Evolutionary conservation across 371 early-diverging fungal genomes (phyloP).

Genomic region (Rhizopus delemar): DNA sequence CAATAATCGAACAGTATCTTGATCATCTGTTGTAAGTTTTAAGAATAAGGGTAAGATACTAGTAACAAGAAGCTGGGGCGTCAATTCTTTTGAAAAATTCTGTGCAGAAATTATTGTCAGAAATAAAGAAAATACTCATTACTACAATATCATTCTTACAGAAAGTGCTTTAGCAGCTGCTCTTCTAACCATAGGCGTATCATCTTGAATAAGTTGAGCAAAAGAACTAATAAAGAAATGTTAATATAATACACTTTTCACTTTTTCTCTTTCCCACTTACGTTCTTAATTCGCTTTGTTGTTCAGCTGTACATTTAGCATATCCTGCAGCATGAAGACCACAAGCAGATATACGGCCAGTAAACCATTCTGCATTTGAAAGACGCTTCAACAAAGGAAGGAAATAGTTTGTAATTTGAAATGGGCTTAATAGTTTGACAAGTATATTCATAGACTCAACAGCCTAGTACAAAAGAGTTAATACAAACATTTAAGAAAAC

Average conservation of each 20-base stretch:
- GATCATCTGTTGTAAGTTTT: conserved; percentile 82
- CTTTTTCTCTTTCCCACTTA: conserved; percentile 27
- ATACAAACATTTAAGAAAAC: background rate
- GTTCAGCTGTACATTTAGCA: conserved; percentile 64
- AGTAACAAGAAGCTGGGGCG: conserved; percentile 73
- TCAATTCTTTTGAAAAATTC: conserved; percentile 42
- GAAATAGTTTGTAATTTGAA: conserved; percentile 84
- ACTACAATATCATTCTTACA: conserved; percentile 43
- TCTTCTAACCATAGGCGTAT: conserved; percentile 98
- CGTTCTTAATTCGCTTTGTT: conserved; percentile 85
- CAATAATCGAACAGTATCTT: conserved; percentile 95
- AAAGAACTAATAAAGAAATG: conserved; percentile 45
- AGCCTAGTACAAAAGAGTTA: conserved; percentile 61
- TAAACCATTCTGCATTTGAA: conserved; percentile 97
- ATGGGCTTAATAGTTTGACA: conserved; percentile 63
- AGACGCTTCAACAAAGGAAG: conserved; percentile 91
- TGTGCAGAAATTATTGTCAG: background rate
- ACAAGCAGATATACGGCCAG: conserved; percentile 91
- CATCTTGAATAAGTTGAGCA: conserved; percentile 89
- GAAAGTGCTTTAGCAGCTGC: conserved; percentile 89
- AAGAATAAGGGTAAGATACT: conserved; percentile 74
- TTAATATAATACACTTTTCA: background rate
- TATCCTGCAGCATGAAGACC: conserved; percentile 90
- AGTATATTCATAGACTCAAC: conserved; percentile 91
- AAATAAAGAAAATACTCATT: conserved; percentile 1